Conservation (phyloP, 1,284 basidiomycete genomes). For the Chalciporus sp. region DNA sequence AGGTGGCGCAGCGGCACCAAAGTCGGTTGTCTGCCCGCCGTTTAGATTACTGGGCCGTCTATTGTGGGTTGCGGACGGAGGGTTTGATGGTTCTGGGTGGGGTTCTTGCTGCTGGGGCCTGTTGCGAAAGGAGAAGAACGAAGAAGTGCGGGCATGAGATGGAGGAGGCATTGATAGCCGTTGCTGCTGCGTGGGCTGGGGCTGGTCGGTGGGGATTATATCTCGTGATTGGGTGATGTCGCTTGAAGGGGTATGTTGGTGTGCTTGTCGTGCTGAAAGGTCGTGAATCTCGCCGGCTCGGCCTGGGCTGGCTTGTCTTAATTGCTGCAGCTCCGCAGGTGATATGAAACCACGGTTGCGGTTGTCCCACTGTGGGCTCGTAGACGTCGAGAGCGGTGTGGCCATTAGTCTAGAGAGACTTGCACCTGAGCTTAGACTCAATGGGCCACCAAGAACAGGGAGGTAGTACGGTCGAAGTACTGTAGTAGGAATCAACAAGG, state of each 20-base stretch:
- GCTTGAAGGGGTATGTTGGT: slow-evolving; percentile 10
- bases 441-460: not conserved
- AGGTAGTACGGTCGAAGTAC: too few species aligned
- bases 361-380: slow-evolving; percentile 50
- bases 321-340: slow-evolving; percentile 50
- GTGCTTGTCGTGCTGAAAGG: slow-evolving; percentile 33
- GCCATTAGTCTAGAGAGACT: slow-evolving; percentile 14
- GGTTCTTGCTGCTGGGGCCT: slow-evolving; percentile 25
- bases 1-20: slow-evolving; percentile 24
- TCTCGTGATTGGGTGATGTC: slow-evolving; percentile 15
- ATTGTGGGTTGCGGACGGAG: slow-evolving; percentile 10
- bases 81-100: slow-evolving; percentile 15
- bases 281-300: slow-evolving; percentile 36
- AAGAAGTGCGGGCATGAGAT: slow-evolving; percentile 38
- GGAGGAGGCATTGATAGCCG: slow-evolving; percentile 21
- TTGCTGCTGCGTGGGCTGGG: slow-evolving; percentile 25
- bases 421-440: not conserved
- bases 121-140: slow-evolving; percentile 47
- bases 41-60: slow-evolving; percentile 15
- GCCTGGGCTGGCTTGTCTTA: slow-evolving; percentile 37
- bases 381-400: slow-evolving; percentile 24
- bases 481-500: not conserved
- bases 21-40: slow-evolving; percentile 17
- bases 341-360: slow-evolving; percentile 52
- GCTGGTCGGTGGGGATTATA: slow-evolving; percentile 23